Base-by-base conservation (phyloP, 768 basidiomycete genomes). In the Gyrodon lividus region DNA sequence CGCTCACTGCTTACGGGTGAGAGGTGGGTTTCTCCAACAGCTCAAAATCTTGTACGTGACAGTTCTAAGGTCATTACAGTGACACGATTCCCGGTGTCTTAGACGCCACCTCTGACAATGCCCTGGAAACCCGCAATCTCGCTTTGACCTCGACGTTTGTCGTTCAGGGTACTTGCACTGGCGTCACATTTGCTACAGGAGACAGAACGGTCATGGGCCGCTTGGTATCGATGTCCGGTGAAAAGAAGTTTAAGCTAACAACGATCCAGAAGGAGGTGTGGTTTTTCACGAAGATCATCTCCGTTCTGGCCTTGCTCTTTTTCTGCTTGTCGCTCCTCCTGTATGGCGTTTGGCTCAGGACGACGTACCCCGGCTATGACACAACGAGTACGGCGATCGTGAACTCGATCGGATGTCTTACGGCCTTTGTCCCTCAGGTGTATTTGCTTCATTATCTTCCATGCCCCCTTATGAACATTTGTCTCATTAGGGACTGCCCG, bases 221-320 rank as follows among this genome's bases (percentile, higher is more conserved):
- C 35, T 77, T 83, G 54, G 78, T 81, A 13, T 72, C 76, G 48
- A 74, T 81, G 58, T 78, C 80, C 0, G 74, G 71, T 4, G 69
- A 74, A 37, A 71, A 70, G 24, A 75, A 74, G 56, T 67, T 71
- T 61, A 76, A 72, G 60, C 63, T 76, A 3, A 77, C 77, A 0
- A 72, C 76, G 13, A 72, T 78, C n/a, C 75, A 78, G 61, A 69
- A 60, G 43, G 76, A 78, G 48, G 67, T 77, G 3, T 74, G 72
- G 64, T 75, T 74, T 52, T 81, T 81, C 66, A 75, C 78, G 19
- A 80, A 79, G 57, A 69, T 75, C 60, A 74, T 82, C 48, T 79
- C 68, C 46, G 70, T 45, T 44, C 57, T 66, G 48, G 79, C 69
- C 50, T 62, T 67, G 58, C 67, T 49, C 59, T 74, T 67, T 58